A percentile compares a stretch with the other conserved stretches of the same genome.
These are phyloP conservation scores for Pseudogymnoascus sp. DNA, from an alignment of 2,329 filamentous ascomycete species.

Conservation along the genomic window DNA sequence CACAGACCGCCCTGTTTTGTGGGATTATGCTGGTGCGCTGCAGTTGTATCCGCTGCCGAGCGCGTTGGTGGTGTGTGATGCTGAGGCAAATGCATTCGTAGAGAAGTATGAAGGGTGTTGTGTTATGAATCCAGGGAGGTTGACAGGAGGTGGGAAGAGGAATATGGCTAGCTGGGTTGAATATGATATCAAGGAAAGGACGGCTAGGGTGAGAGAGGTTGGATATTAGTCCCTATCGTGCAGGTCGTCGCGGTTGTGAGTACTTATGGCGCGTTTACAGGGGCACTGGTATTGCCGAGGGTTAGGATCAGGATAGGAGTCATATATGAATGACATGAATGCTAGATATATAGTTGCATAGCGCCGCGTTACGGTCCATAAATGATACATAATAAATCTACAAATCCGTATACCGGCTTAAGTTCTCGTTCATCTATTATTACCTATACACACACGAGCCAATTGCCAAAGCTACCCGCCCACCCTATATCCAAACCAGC, in stretches of 20 bases:
- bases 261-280: neutral
- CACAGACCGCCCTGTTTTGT: slow-evolving; percentile 72
- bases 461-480: neutral
- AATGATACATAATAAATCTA: slow-evolving; percentile 4
- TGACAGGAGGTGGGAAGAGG: slow-evolving; percentile 63
- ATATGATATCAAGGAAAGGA: slow-evolving; percentile 53
- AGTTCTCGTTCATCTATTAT: neutral
- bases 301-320: neutral
- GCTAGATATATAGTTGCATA: slow-evolving; percentile 6
- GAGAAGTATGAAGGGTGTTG: slow-evolving; percentile 92
- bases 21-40: slow-evolving; percentile 74
- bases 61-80: slow-evolving; percentile 73
- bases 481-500: slow-evolving; percentile 1
- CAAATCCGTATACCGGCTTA: neutral
- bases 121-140: slow-evolving; percentile 82
- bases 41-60: slow-evolving; percentile 86
- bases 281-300: neutral
- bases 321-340: neutral
- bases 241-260: neutral
- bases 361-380: neutral
- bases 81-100: slow-evolving; percentile 73
- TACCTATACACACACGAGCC: neutral
- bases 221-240: slow-evolving; percentile 18
- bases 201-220: slow-evolving; percentile 26
- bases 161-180: slow-evolving; percentile 78